Conservation (phyloP, 2,329 filamentous ascomycete species). For the Nigrospora sphaerica region DNA sequence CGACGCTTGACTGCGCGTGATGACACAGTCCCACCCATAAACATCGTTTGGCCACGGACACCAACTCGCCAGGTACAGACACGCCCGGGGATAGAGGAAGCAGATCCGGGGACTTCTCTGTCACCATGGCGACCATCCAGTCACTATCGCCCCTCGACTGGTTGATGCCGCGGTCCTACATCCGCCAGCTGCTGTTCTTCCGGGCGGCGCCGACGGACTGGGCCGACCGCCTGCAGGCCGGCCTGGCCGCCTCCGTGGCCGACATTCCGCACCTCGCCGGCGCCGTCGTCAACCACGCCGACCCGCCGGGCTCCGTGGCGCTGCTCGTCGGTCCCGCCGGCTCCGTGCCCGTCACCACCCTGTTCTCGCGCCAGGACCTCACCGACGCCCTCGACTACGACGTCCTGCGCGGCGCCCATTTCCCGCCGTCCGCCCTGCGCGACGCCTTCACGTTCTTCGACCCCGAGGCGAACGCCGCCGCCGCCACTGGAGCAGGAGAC, state of each 20-base stretch:
- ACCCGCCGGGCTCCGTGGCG: conserved; percentile 5
- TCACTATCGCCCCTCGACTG: conserved; percentile 15
- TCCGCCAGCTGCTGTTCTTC: conserved; percentile 20
- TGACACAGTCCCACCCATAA: too few relatives aligned
- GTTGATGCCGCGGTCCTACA: conserved; percentile 19
- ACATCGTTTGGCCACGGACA: too few relatives aligned
- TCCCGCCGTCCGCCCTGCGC: conserved; percentile 14
- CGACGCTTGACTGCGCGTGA: too few relatives aligned
- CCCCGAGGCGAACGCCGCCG: conserved; percentile 10
- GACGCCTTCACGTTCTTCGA: conserved; percentile 5
- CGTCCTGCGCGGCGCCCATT: conserved; percentile 9
- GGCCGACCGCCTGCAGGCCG: conserved; percentile 6
- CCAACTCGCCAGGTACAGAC: too few relatives aligned
- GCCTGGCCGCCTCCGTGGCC: conserved; percentile 8
- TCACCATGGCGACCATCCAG: background rate
- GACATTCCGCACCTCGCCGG: conserved; percentile 18
- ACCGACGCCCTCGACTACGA: conserved; percentile 13
- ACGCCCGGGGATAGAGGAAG: too few relatives aligned
- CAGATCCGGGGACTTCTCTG: too few relatives aligned
- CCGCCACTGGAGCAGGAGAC: conserved; percentile 2
- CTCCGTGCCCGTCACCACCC: too few relatives aligned
- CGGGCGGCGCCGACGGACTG: conserved; percentile 7
- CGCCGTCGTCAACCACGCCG: conserved; percentile 7
- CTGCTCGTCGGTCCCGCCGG: conserved; percentile 1
- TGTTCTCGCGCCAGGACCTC: conserved; percentile 10